Evolutionary conservation across 2,329 filamentous ascomycete genomes (phyloP), one percentile per base, ranked within the genome.

Genomic region (Ceratocystis harringtonii): DNA sequence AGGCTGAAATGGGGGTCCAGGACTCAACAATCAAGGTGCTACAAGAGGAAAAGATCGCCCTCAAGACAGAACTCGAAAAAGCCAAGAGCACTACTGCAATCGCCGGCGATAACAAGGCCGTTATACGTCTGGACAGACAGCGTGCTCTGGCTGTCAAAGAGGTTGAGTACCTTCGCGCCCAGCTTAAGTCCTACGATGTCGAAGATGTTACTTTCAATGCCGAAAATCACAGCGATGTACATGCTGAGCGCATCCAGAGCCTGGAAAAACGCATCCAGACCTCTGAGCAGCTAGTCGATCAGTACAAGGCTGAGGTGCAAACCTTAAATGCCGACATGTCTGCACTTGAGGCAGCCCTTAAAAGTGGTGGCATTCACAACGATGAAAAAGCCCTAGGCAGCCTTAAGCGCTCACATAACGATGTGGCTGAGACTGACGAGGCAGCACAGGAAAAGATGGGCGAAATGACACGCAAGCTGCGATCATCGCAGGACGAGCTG

Each of bases 101-200:
- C 4, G 72, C 76, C 1, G 80, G 77, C 22, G 78, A 79, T 17
- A 88, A 90, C 71, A 88, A 91, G 75, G 81, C 83, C 1, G 86
- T 85, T 55, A 78, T 88, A 64, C 84, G 94, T 41, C 77, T 96
- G 0, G 92, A 99, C 71, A 82, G 94, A 67, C 92, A 97, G 73
- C 88, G 90, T 66, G 84, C 82, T 0, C 81, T 99, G 6, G 90
- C 92, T 0, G 81, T 90, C 28, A 96, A 96, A 72, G 95, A 99
- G 73, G 90, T 94, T 0, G 92, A 96, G 70, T 96, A 95, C 73
- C 81, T 99, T 5, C 88, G 94, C 25, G 92, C 90, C 0, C 94
- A 99, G 74, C 81, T 97, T 65, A 92, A 92, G 75, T 87, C 89
- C 0, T 88, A 95, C 68, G 90, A 97, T 71, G 83, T 84, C 0